Evolutionary conservation across 345 rosid species (phyloP), one percentile per base, ranked within the genome.

Genomic region (Citropsis articulata): DNA sequence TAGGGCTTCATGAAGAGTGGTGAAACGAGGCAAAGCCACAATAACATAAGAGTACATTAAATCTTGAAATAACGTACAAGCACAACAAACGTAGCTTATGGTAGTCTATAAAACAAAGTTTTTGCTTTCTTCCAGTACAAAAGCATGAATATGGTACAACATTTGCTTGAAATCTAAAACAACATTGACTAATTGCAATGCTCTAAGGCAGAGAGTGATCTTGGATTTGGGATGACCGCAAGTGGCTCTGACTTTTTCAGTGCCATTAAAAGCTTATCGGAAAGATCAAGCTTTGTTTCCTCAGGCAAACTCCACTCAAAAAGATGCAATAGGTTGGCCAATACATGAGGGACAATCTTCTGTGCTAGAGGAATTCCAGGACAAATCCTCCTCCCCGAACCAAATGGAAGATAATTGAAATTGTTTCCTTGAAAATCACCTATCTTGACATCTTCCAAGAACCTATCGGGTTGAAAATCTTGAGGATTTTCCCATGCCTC

Each of bases 351-450:
- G 0, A 40, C 1, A 71, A 76, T 75, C 22, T 19, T 78, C 24
- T 84, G 79, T 0, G 61, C 80, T 6, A 84, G 1, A 38, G 65
- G 27, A 62, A 81, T 40, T 21, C 86, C 80, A 4, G 72, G 42
- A 35, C 78, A 81, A 5, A 78, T 68, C 38, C 84, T 84, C 63
- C 84, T 75, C 21, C 82, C 69, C 0, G 82, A 78, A 28, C 57
- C 22, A 53, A 53, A 5, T 18, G 57, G 57, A 53, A 53, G 57
- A 53, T 53, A 53, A 14, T 53, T 53, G 57, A 53, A 53, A 53
- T 18, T 53, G 57, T 53, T 53, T 18, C 57, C 57, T 18, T 0
- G 22, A 18, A 53, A 53, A 53, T 53, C 57, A 53, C 57, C 57
- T 53, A 18, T 18, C 4, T 24, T 66, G 2, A 1, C 2, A 36